A percentile compares a stretch with the other conserved stretches of the same genome.
Conservation (phyloP, 768 basidiomycete species). For the Sporobolomyces phaffii region DNA sequence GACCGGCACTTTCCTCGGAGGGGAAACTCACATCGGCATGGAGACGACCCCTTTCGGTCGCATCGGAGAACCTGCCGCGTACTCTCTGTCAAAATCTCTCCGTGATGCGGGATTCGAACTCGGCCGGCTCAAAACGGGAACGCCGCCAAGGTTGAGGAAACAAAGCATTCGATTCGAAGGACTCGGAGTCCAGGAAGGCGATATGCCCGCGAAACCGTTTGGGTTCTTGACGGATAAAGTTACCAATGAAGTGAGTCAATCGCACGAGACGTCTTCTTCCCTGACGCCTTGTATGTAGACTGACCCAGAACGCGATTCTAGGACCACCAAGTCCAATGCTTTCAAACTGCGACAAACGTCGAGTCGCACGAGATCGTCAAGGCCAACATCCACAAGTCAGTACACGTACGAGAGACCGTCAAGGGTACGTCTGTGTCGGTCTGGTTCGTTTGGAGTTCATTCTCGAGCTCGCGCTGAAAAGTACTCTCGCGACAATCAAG, state of each 20-base stretch:
- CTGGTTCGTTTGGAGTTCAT: no score
- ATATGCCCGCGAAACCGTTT: constrained; percentile 63
- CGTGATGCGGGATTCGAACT: constrained; percentile 69
- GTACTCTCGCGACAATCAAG: constrained; percentile 47
- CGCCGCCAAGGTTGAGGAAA: constrained; percentile 70
- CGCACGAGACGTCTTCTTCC: not conserved
- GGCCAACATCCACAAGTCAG: constrained; percentile 67
- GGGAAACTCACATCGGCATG: constrained; percentile 80
- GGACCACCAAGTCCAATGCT: constrained; percentile 69
- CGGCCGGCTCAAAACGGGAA: constrained; percentile 72
- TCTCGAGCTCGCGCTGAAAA: not conserved
- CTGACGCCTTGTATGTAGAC: no score
- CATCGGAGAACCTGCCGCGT: constrained; percentile 46
- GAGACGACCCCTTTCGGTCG: constrained; percentile 39
- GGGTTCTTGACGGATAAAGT: constrained; percentile 66
- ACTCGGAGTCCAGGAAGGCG: constrained; percentile 62
- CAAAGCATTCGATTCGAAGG: constrained; percentile 64
- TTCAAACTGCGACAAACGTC: constrained; percentile 65
- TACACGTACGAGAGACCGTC: constrained; percentile 82
- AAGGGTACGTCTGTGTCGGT: constrained; percentile 54
- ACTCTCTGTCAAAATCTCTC: constrained; percentile 69
- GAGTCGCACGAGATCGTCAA: constrained; percentile 68
- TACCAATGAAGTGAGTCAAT: constrained; percentile 59
- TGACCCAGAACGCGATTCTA: no score
- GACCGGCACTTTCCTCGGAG: constrained; percentile 84